These are phyloP conservation scores for Mediolabrus comicus DNA, from an alignment of 108 stramenopile genomes.

Conservation along the genomic window DNA sequence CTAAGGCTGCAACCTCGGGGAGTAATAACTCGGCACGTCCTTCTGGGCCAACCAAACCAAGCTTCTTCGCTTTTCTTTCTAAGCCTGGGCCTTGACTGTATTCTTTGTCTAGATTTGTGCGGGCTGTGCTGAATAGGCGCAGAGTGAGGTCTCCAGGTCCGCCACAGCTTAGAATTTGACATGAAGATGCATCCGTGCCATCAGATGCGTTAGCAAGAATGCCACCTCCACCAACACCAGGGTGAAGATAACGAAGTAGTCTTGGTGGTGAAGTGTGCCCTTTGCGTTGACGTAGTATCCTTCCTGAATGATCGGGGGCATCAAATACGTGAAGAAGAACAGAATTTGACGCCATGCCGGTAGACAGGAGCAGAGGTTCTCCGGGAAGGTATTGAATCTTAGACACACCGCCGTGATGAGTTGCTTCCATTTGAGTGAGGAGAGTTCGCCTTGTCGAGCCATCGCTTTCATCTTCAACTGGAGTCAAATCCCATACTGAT, in stretches of 20 bases:
- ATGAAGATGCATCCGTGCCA: conserved; percentile 82
- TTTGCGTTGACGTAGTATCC: conserved; percentile 66
- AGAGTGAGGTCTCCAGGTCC: conserved; percentile 69
- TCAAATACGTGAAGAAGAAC: conserved; percentile 83
- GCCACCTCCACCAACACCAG: conserved; percentile 59
- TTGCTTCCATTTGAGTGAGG: conserved; percentile 61
- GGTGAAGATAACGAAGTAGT: conserved; percentile 72
- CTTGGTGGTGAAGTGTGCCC: conserved; percentile 78
- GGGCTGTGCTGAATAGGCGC: conserved; percentile 80
- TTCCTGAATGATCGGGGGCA: conserved; percentile 79
- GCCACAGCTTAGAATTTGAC: conserved; percentile 70
- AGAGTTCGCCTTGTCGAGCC: conserved; percentile 47
- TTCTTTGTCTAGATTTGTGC: conserved; percentile 80
- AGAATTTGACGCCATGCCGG: conserved; percentile 67
- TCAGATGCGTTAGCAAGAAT: conserved; percentile 64
- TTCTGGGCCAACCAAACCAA: conserved; percentile 54
- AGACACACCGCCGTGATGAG: conserved; percentile 75
- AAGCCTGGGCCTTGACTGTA: conserved; percentile 84
- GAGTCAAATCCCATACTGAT: conserved; percentile 81
- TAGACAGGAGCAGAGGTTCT: conserved; percentile 79
- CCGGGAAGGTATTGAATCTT: conserved; percentile 74
- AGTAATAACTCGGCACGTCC: conserved; percentile 66
- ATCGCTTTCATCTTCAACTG: conserved; percentile 53
- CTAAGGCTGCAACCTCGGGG: conserved; percentile 68
- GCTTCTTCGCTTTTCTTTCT: conserved; percentile 64